Percentiles rank a stretch among this genome's conserved stretches.
Conservation (phyloP, 768 basidiomycete genomes). For the Naganishia onofrii region DNA sequence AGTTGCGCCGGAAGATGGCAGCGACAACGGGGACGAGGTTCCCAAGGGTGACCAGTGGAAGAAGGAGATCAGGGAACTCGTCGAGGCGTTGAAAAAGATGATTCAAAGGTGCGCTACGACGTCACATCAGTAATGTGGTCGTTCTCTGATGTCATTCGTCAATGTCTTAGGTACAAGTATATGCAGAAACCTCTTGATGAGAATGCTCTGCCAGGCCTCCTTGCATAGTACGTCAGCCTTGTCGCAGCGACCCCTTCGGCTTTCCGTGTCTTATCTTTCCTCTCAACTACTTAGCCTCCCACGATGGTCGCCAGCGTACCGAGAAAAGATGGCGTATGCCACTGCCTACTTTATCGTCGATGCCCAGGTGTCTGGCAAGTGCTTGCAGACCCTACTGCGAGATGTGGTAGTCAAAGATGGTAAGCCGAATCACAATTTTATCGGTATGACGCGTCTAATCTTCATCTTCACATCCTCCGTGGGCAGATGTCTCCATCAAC, state of each 20-base stretch:
- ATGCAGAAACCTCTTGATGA: slow-evolving; percentile 95
- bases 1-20: slow-evolving; percentile 30
- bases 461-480: background rate
- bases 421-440: slow-evolving; percentile 46
- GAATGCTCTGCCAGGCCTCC: slow-evolving; percentile 70
- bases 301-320: slow-evolving; percentile 72
- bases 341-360: slow-evolving; percentile 79
- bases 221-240: slow-evolving; percentile 71
- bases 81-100: slow-evolving; percentile 92
- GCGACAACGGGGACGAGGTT: slow-evolving; percentile 63
- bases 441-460: background rate
- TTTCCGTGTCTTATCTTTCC: background rate
- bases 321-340: slow-evolving; percentile 78
- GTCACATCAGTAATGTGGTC: background rate
- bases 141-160: slow-evolving; percentile 9
- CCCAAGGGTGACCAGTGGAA: slow-evolving; percentile 37
- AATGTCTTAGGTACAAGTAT: slow-evolving; percentile 83
- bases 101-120: slow-evolving; percentile 70
- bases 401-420: slow-evolving; percentile 96
- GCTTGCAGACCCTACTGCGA: slow-evolving; percentile 77
- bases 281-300: slow-evolving; percentile 36
- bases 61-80: slow-evolving; percentile 76
- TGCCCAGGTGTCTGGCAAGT: slow-evolving; percentile 72
- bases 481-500: slow-evolving; percentile 75
- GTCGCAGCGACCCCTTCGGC: no score